Base-by-base conservation (phyloP, 2,329 filamentous ascomycete genomes). In the Fusarium gaditjirri region DNA sequence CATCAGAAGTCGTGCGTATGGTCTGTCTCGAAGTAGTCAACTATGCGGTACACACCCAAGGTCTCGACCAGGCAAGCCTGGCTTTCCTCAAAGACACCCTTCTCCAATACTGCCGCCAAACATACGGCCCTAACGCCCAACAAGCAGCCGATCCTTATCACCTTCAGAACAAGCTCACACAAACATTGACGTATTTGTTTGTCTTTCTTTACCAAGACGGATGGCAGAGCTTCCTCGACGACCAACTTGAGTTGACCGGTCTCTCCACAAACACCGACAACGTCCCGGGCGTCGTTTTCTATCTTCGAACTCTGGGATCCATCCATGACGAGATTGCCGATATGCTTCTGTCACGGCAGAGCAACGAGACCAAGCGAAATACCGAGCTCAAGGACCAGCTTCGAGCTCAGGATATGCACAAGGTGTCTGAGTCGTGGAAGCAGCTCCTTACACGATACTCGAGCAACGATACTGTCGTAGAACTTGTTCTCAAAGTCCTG, bases 251-350 rank as follows among this genome's bases (percentile, higher is more conserved):
- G 64, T 83, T 99, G 74, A 94, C 95, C 11, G 89, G 88, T 66
- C 83, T 87, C 33, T 85, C 88, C 29, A 87, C 89, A 71, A 89
- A 89, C 73, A 84, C 86, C 54, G 90, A 94, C 79, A 97, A 97
- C 79, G 83, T 90, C 41, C 81, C 88, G 3, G 95, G 94, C 7
- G 93, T 96, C 52, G 85, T 95, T 38, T 90, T 99, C 76, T 98
- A 98, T 83, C 88, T 99, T 61, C 92, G 95, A 56, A 90, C 98
- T 71, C 87, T 98, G 50, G 89, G 92, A 73, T 96, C 95, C 38
- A 92, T 99, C 50, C 96, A 99, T 79, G 96, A 99, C 77, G 96
- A 99, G 82, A 98, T 99, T 78, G 96, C 95, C 71, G 96, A 99
- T 83, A 91, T 96, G 75, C 87, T 98, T 72, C 88, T 98, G 58